A percentile compares a stretch with the other conserved stretches of the same genome.
Evolutionary conservation across 1,284 basidiomycete species (phyloP).

Genomic region (Ceratobasidium sp.): DNA sequence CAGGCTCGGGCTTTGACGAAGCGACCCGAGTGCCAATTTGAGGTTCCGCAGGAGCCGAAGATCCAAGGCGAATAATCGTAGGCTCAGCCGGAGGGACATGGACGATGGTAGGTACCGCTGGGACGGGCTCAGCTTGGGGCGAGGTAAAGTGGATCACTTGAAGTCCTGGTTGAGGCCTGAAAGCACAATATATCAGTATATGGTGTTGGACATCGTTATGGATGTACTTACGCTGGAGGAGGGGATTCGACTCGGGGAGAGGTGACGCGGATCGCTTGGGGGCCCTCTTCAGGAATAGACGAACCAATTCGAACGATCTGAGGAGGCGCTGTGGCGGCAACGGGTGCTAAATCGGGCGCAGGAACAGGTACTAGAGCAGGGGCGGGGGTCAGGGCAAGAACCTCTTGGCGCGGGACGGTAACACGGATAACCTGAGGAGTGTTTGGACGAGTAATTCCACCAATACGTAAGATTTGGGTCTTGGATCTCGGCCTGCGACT

Average conservation of each 20-base stretch:
- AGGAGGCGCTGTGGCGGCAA: not conserved
- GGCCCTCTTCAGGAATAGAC: conserved; percentile 14
- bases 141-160: conserved; percentile 32
- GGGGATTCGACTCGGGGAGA: not conserved
- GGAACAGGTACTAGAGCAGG: conserved; percentile 27
- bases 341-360: not conserved
- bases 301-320: conserved; percentile 24
- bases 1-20: conserved; percentile 19
- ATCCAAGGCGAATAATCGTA: conserved; percentile 45
- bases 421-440: conserved; percentile 40
- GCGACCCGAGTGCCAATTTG: conserved; percentile 45
- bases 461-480: conserved; percentile 23
- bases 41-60: conserved; percentile 13
- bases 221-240: conserved; percentile 5
- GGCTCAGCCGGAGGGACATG: conserved; percentile 23
- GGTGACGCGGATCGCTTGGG: conserved; percentile 37
- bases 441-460: conserved; percentile 8
- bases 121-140: conserved; percentile 1
- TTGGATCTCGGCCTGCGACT: too few species aligned
- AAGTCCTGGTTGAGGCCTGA: conserved; percentile 9
- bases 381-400: conserved; percentile 2
- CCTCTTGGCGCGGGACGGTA: conserved; percentile 20
- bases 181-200: not conserved
- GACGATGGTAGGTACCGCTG: conserved; percentile 5
- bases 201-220: not conserved